Evolutionary conservation across 2,329 filamentous ascomycete species (phyloP), one percentile per base, ranked within the genome.

Genomic region (Ilyonectria mors-panacis): DNA sequence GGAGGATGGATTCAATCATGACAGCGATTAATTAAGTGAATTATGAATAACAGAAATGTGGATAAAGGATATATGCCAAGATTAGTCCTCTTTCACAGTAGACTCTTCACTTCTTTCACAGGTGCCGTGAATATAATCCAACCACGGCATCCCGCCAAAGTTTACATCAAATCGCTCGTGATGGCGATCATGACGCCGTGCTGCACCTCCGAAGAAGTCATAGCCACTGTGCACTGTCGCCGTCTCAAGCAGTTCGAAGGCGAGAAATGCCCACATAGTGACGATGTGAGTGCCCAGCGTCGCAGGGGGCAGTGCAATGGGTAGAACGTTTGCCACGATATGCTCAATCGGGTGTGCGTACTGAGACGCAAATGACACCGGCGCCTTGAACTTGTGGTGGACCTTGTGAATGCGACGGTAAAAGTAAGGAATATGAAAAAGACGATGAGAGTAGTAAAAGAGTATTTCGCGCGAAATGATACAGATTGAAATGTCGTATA

Each of bases 291-390:
- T 77, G 4, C 77, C 66, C 15, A 88, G 70, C 1, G 87, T 54
- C 67, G 84, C 67, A 3, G 85, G 83, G 9, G 86, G 86, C 35
- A 88, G 74, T 1, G 80, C 80, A 3, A 89, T 83, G 0, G 87
- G 87, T 26, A 88, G 74, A 7, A 82, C 80, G 68, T 89, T 89
- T 17, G 87, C 85, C 12, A 87, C 63, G 3, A 89, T 66, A 70
- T 89, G 86, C 76, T 89, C 88, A n/a, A 86, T 65, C 0, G 87
- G 87, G 69, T 89, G 87, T 0, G 86, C 86, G 69, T 87, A 89
- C 70, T 89, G 85, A 2, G 87, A 85, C 0, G 87, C 82, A 6
- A 89, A 80, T 0, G 86, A 84, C 2, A 90, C 83, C 0, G 87
- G 87, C 1, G 87, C 86, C 0, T 83, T 86, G 78, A 88, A 89